Percentiles rank a stretch among this genome's conserved stretches.
phyloP scores from a whole-genome alignment of 2,329 filamentous ascomycete species.

The Colletotrichum navitas region DNA sequence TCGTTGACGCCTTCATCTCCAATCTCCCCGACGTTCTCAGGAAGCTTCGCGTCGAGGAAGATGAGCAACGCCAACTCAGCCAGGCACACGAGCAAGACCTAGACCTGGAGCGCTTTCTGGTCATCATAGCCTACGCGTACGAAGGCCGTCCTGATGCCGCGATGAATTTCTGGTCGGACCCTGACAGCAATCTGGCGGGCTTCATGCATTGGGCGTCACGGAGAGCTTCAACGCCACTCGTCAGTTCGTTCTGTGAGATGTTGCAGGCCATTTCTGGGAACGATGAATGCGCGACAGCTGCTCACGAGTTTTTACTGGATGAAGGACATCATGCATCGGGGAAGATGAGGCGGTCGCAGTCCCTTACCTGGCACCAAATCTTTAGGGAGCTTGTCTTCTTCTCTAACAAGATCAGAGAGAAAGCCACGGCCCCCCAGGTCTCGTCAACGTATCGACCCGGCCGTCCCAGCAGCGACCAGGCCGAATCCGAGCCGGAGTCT shows the following conservation, averaged over 20 bases:
- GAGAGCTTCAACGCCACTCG: slow-evolving; percentile 93
- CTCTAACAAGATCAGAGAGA: slow-evolving; percentile 81
- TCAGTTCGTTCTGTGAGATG: slow-evolving; percentile 97
- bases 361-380: slow-evolving; percentile 93
- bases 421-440: slow-evolving; percentile 68
- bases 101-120: slow-evolving; percentile 88
- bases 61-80: slow-evolving; percentile 82
- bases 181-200: slow-evolving; percentile 91
- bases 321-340: slow-evolving; percentile 80
- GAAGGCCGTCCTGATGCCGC: slow-evolving; percentile 87
- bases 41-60: slow-evolving; percentile 87
- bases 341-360: slow-evolving; percentile 85
- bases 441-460: slow-evolving; percentile 65
- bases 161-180: slow-evolving; percentile 90
- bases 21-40: slow-evolving; percentile 95
- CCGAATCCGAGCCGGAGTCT: slow-evolving; percentile 89
- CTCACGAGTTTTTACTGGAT: slow-evolving; percentile 90
- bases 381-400: slow-evolving; percentile 91
- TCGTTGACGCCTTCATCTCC: slow-evolving; percentile 92
- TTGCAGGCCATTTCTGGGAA: slow-evolving; percentile 88
- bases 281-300: slow-evolving; percentile 83
- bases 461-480: slow-evolving; percentile 73
- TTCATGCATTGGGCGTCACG: slow-evolving; percentile 98
- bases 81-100: slow-evolving; percentile 75
- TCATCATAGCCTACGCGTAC: slow-evolving; percentile 93